Conservation (phyloP, 306 rosid species). For the Pterocarpus santalinus region DNA sequence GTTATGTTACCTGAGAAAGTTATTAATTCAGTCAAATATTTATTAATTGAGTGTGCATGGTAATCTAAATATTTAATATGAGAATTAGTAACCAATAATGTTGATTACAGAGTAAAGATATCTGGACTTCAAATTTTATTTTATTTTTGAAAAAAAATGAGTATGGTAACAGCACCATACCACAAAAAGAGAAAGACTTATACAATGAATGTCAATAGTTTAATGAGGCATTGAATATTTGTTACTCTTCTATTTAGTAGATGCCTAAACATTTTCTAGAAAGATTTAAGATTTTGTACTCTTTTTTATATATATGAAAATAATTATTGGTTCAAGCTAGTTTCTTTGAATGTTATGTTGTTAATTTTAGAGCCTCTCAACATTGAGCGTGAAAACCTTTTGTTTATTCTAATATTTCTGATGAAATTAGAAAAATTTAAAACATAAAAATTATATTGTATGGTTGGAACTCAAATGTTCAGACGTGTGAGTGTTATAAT, state of each 20-base stretch:
- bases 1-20: neutral
- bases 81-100: neutral
- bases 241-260: neutral
- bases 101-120: neutral
- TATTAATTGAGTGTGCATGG: neutral
- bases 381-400: neutral
- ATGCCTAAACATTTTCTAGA: neutral
- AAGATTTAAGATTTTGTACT: neutral
- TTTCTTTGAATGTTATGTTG: neutral
- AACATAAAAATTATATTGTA: neutral
- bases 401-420: neutral
- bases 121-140: neutral
- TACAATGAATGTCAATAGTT: neutral
- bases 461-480: neutral
- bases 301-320: neutral
- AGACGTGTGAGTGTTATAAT: no score
- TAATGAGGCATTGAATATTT: neutral
- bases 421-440: neutral
- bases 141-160: neutral
- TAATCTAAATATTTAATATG: neutral
- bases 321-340: neutral
- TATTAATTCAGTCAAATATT: conserved; percentile 1
- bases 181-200: neutral
- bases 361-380: neutral
- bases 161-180: neutral